phyloP scores from a whole-genome alignment of 73 alveolate species.

The Breviolum minutum region DNA sequence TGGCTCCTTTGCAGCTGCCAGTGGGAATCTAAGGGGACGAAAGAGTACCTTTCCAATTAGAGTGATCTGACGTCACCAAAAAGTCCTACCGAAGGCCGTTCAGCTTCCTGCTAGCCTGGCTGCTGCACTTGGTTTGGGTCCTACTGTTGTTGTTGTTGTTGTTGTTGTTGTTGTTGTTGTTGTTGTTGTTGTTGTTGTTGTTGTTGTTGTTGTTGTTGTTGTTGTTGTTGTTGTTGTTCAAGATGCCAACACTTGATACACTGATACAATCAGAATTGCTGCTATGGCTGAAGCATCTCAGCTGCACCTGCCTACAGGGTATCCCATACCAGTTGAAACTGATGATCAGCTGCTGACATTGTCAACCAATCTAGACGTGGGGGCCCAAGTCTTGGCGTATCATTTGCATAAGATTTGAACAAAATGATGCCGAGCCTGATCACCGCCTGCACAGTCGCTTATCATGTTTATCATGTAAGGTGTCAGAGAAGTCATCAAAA shows the following conservation, averaged over 20 bases:
- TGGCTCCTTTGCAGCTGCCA: slow-evolving; percentile 39
- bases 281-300: neutral
- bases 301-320: neutral
- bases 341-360: slow-evolving; percentile 22
- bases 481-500: neutral
- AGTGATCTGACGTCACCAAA: neutral
- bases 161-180: neutral
- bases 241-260: too few species aligned
- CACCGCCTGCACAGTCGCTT: too few species aligned
- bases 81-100: neutral
- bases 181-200: neutral
- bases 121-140: slow-evolving; percentile 36
- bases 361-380: slow-evolving; percentile 19
- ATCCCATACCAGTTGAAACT: neutral
- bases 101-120: slow-evolving; percentile 57
- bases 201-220: neutral
- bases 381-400: neutral
- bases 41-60: neutral
- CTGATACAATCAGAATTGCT: too few species aligned
- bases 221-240: too few species aligned
- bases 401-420: too few species aligned
- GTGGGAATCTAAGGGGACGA: neutral
- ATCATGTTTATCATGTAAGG: neutral
- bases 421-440: too few species aligned
- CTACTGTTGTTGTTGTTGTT: neutral